Evolutionary conservation across 495 filamentous ascomycete species (phyloP).

Genomic region (Penicillium nucicola): DNA sequence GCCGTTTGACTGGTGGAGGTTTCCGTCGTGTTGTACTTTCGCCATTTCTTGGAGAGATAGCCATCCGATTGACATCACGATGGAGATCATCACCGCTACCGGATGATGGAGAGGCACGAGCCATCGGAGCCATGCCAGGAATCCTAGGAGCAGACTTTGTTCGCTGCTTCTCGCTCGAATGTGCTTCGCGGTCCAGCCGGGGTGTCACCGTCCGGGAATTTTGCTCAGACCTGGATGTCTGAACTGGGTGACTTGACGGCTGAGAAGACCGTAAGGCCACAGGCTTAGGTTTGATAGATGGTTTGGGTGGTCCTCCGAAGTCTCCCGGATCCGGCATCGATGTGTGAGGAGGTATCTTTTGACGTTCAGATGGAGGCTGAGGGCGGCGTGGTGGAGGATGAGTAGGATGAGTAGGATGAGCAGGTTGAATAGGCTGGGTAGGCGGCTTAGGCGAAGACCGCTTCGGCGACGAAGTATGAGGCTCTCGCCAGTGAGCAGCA

Average conservation of each 20-base stretch:
- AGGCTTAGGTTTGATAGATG: slow-evolving; percentile 39
- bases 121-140: slow-evolving; percentile 3
- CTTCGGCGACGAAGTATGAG: slow-evolving; percentile 13
- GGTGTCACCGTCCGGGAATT: slow-evolving; percentile 18
- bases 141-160: slow-evolving; percentile 26
- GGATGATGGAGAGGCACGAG: slow-evolving; percentile 26
- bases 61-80: slow-evolving; percentile 26
- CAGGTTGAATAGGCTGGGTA: background rate
- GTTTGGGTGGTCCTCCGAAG: slow-evolving; percentile 23
- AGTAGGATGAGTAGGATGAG: slow-evolving; percentile 1
- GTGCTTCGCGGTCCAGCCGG: slow-evolving; percentile 14
- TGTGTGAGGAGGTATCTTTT: slow-evolving; percentile 8
- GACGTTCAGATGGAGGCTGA: slow-evolving; percentile 9
- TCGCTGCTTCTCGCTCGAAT: slow-evolving; percentile 16
- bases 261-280: slow-evolving; percentile 30
- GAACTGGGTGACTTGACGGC: slow-evolving; percentile 14
- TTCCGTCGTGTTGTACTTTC: slow-evolving; percentile 25
- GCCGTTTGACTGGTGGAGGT: slow-evolving; percentile 21
- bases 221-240: slow-evolving; percentile 16
- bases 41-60: slow-evolving; percentile 16
- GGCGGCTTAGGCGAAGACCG: slow-evolving; percentile 10
- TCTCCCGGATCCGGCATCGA: slow-evolving; percentile 22
- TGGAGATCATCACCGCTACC: slow-evolving; percentile 29
- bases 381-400: slow-evolving; percentile 5
- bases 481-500: slow-evolving; percentile 34